Evolutionary conservation across 139 green algal species (phyloP), one percentile per base, ranked within the genome.

Genomic region (Chlamydomonas applanata): DNA sequence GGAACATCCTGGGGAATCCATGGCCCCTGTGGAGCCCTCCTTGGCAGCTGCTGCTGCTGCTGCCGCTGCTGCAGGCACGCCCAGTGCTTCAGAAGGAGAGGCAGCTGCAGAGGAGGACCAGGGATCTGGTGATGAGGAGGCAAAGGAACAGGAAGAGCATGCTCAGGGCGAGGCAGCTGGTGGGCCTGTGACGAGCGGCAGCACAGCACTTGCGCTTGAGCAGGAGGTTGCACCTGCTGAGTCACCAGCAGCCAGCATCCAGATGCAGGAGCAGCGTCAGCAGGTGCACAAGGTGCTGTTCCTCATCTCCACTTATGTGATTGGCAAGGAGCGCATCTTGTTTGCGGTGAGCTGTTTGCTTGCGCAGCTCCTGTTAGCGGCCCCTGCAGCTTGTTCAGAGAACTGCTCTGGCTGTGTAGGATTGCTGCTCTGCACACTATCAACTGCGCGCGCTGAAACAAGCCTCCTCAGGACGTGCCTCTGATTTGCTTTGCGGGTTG

Each of bases 321-420:
- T 97, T 45, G 92, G 92, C 60, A 97, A 97, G 83, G 92, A 96
- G 85, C 74, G 81, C 7, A 78, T 95, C 33, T 78, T 96, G 52
- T 59, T 91, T n/a, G 86, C 70, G 64, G 79, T 91, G 66, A 40
- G 71, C 0, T 40, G 65, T n/a, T n/a, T n/a, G n/a, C n/a, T n/a
- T n/a, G n/a, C n/a, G n/a, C n/a, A n/a, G n/a, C n/a, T n/a, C n/a
- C n/a, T n/a, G n/a, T n/a, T n/a, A n/a, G n/a, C n/a, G n/a, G n/a
- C n/a, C n/a, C n/a, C n/a, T n/a, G n/a, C n/a, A n/a, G n/a, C n/a
- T n/a, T n/a, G n/a, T n/a, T n/a, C n/a, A n/a, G n/a, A n/a, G n/a
- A n/a, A n/a, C n/a, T n/a, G n/a, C n/a, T n/a, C n/a, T n/a, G n/a
- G n/a, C n/a, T n/a, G n/a, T n/a, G n/a, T n/a, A n/a, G n/a, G n/a